Conservation (phyloP, 1,139 yeast genomes). For the Debaryomyces udenii region DNA sequence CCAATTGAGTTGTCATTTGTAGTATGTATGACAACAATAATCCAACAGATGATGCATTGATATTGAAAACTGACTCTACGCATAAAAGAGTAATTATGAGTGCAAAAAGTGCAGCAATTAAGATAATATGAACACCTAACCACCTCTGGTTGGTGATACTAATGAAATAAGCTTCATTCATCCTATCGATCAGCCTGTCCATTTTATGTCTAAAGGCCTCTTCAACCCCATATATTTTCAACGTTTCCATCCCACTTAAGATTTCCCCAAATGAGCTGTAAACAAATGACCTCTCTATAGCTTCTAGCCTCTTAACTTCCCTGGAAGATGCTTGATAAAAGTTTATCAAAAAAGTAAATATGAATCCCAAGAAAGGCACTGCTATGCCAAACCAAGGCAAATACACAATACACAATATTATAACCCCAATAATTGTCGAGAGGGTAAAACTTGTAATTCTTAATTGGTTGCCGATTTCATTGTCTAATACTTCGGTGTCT, state of each 20-base stretch:
- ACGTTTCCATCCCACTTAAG: slow-evolving; percentile 70
- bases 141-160: slow-evolving; percentile 78
- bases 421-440: slow-evolving; percentile 62
- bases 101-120: slow-evolving; percentile 52
- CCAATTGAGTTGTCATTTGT: slow-evolving; percentile 53
- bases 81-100: slow-evolving; percentile 61
- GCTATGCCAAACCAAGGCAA: slow-evolving; percentile 69
- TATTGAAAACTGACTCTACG: slow-evolving; percentile 63
- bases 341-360: slow-evolving; percentile 42
- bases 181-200: slow-evolving; percentile 55
- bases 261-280: slow-evolving; percentile 79
- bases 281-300: slow-evolving; percentile 72
- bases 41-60: slow-evolving; percentile 72
- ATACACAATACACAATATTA: slow-evolving; percentile 69
- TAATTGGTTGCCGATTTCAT: slow-evolving; percentile 67
- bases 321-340: slow-evolving; percentile 72
- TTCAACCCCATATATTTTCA: slow-evolving; percentile 61
- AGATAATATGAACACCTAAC: slow-evolving; percentile 71
- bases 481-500: slow-evolving; percentile 84
- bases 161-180: slow-evolving; percentile 75
- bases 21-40: slow-evolving; percentile 65
- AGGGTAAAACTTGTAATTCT: slow-evolving; percentile 45
- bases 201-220: slow-evolving; percentile 54
- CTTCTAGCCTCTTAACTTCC: slow-evolving; percentile 83
- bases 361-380: slow-evolving; percentile 41